Base-by-base conservation (phyloP, 2,329 filamentous ascomycete genomes). In the Hyphodiscus sp. region DNA sequence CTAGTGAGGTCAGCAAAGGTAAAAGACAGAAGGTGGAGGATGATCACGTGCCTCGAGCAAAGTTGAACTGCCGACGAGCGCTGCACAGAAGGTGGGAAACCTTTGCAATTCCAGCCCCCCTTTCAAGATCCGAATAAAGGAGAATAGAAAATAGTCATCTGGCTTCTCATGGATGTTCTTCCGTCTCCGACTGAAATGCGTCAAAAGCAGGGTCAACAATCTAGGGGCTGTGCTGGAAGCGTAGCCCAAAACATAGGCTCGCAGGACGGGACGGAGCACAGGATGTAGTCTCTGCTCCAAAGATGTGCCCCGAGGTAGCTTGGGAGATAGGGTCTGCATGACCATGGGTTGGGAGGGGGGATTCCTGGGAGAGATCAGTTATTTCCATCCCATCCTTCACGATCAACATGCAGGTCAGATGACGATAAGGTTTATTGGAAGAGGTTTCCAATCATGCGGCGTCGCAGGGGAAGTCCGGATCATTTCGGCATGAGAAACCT, bases 31-130 rank as follows among this genome's bases (percentile, higher is more conserved):
- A 20, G 33, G 29, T 16, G 45, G 16, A 38, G 15, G 26, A 30
- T 8, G 8, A 44, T 62, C 57, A 65, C 73, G 61, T 70, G 79
- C 81, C 73, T 83, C 75, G n/a, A 85, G 65, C n/a, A 85, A 65
- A 20, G 80, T 82, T 58, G 76, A 78, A 41, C 81, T 81, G 33
- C 82, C 82, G 41, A 81, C 76, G 10, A 85, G 68, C 7, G 75
- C 71, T 8, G 81, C 82, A 65, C 82, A 85, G 64, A 85, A 85
- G 3, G 80, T 73, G 44, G 82, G 80, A 62, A 85, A 85, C 9
- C 81, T 74, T 55, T 77, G 76, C 52, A 71, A 69, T 45, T 80
- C 78, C 16, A 84, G 68, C 2, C 79, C 80, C 8, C 73, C 73
- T 42, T 68, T 69, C 33, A 84, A 64, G 53, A 81, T 76, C 44